A percentile compares a stretch with the other conserved stretches of the same genome.
These are phyloP conservation scores for Xylariaceae sp. DNA, from an alignment of 2,329 filamentous ascomycete species.

Conservation along the genomic window DNA sequence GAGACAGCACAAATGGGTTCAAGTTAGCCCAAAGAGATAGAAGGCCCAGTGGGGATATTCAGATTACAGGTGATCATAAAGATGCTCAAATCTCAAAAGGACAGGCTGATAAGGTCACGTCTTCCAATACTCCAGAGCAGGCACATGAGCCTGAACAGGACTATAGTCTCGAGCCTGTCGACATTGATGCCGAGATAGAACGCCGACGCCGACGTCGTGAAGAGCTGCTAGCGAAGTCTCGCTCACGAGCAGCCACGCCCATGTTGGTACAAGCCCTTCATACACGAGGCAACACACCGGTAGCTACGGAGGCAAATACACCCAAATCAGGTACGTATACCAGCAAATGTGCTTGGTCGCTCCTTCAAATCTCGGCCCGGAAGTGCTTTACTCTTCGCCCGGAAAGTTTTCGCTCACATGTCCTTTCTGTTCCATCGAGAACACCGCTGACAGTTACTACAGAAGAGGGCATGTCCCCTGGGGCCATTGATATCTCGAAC, in stretches of 20 bases:
- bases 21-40: constrained; percentile 51
- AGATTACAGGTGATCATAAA: constrained; percentile 55
- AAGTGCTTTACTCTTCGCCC: no score
- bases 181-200: constrained; percentile 80
- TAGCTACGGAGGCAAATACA: constrained; percentile 34
- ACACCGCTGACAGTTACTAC: constrained; percentile 18
- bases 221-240: constrained; percentile 79
- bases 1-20: constrained; percentile 35
- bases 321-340: constrained; percentile 45
- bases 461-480: constrained; percentile 51
- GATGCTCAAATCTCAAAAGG: constrained; percentile 35
- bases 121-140: constrained; percentile 18
- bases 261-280: constrained; percentile 71
- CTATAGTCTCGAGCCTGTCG: constrained; percentile 53
- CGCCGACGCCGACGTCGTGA: constrained; percentile 79
- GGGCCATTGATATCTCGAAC: constrained; percentile 58
- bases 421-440: no score
- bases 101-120: constrained; percentile 1
- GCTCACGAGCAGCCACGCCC: constrained; percentile 68
- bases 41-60: constrained; percentile 58
- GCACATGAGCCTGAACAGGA: constrained; percentile 36
- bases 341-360: no score
- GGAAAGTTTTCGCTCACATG: no score
- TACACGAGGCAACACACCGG: constrained; percentile 40
- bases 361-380: no score